phyloP scores from a whole-genome alignment of 164 flowering plant genomes.

The Umbilicus rupestris region DNA sequence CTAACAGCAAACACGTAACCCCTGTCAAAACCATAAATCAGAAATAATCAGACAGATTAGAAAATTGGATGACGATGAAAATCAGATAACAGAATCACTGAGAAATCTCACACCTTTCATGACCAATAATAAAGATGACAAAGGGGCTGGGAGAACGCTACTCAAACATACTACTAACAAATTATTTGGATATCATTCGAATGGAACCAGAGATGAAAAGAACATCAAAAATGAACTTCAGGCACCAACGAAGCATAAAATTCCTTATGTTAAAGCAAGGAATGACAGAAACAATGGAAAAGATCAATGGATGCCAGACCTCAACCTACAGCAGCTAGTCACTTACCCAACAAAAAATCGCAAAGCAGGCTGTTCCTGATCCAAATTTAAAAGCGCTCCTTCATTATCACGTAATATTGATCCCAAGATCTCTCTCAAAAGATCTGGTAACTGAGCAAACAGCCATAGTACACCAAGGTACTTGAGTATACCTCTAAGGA shows the following conservation, averaged over 20 bases:
- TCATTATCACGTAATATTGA: slow-evolving; percentile 90
- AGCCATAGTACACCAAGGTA: slow-evolving; percentile 98
- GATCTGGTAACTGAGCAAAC: slow-evolving; percentile 95
- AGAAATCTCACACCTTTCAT: background rate
- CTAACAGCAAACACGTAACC: slow-evolving; percentile 99
- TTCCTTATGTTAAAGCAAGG: background rate
- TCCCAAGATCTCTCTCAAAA: slow-evolving; percentile 80
- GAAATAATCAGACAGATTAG: slow-evolving; percentile 3
- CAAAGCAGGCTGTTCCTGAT: slow-evolving; percentile 98
- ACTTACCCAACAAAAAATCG: slow-evolving; percentile 98
- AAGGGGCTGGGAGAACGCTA: background rate
- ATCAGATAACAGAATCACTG: background rate
- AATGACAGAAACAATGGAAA: background rate
- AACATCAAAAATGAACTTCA: background rate
- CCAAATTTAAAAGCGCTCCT: slow-evolving; percentile 94
- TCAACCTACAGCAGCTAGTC: background rate
- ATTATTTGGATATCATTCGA: background rate
- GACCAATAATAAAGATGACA: background rate
- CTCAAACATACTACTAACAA: background rate
- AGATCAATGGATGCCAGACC: no score
- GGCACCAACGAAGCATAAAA: background rate
- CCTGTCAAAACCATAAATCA: slow-evolving; percentile 30
- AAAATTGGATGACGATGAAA: background rate
- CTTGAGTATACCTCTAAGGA: slow-evolving; percentile 87
- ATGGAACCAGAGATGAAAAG: background rate